phyloP scores from a whole-genome alignment of 148 eudicot genomes.

The Nepenthes mirabilis region DNA sequence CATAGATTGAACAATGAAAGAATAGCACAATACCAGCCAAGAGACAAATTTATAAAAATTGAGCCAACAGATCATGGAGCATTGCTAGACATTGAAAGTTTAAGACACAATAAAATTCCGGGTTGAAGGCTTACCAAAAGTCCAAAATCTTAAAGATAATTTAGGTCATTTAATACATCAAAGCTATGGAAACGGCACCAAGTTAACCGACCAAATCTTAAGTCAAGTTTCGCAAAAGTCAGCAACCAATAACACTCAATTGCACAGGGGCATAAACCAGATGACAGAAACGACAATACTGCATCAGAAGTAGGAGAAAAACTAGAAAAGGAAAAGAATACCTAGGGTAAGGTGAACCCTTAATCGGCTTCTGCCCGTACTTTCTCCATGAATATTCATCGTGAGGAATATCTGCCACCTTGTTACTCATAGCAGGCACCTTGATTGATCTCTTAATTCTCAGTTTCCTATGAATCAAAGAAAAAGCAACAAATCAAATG shows the following conservation, averaged over 20 bases:
- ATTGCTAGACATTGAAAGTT: too few species aligned
- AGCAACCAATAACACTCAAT: not conserved
- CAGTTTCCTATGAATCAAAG: slow-evolving; percentile 27
- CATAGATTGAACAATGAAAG: too few species aligned
- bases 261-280: not conserved
- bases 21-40: too few species aligned
- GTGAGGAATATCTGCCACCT: slow-evolving; percentile 45
- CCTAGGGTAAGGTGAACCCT: slow-evolving; percentile 64
- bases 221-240: too few species aligned
- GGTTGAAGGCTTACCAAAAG: too few species aligned
- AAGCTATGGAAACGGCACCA: too few species aligned
- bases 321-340: slow-evolving; percentile 10
- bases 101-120: too few species aligned
- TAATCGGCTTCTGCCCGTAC: slow-evolving; percentile 57
- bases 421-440: slow-evolving; percentile 50
- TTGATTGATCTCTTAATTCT: slow-evolving; percentile 46
- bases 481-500: not conserved
- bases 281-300: not conserved
- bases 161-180: too few species aligned
- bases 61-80: too few species aligned
- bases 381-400: slow-evolving; percentile 59
- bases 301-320: slow-evolving; percentile 24
- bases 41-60: too few species aligned
- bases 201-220: too few species aligned
- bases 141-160: too few species aligned